A percentile compares a stretch with the other conserved stretches of the same genome.
Conservation (phyloP, 306 rosid genomes). For the Prosopis cineraria region DNA sequence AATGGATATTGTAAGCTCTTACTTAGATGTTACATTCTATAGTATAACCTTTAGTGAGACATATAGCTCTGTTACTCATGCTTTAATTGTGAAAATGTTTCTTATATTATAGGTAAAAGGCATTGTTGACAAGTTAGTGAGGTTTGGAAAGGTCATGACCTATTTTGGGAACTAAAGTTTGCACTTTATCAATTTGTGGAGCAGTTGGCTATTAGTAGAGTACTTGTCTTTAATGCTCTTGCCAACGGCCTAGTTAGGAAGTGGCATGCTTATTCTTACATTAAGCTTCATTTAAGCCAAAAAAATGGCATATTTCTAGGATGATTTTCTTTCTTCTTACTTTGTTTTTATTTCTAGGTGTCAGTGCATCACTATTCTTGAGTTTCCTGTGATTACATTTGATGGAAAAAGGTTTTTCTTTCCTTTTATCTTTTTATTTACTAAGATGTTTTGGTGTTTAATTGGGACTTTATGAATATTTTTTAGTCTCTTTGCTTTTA, state of each 20-base stretch:
- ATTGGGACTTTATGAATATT: too few species aligned
- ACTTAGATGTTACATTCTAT: neutral
- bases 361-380: too few species aligned
- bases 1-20: conserved; percentile 83
- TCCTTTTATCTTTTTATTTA: too few species aligned
- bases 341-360: too few species aligned
- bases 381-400: too few species aligned
- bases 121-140: conserved; percentile 95
- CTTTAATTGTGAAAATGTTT: conserved; percentile 8
- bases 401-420: too few species aligned
- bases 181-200: conserved; percentile 99
- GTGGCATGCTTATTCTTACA: conserved; percentile 56
- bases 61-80: neutral
- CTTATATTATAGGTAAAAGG: conserved; percentile 68
- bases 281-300: neutral
- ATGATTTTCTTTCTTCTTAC: too few species aligned
- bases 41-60: neutral
- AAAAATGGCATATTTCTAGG: too few species aligned
- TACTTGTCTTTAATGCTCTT: conserved; percentile 95
- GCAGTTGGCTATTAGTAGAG: conserved; percentile 93
- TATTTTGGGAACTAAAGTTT: conserved; percentile 91
- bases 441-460: too few species aligned
- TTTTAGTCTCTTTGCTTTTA: too few species aligned
- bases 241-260: conserved; percentile 92
- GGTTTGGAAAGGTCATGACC: conserved; percentile 99